phyloP scores from a whole-genome alignment of 805 yeast species.

The Metahyphopichia silvanorum region DNA sequence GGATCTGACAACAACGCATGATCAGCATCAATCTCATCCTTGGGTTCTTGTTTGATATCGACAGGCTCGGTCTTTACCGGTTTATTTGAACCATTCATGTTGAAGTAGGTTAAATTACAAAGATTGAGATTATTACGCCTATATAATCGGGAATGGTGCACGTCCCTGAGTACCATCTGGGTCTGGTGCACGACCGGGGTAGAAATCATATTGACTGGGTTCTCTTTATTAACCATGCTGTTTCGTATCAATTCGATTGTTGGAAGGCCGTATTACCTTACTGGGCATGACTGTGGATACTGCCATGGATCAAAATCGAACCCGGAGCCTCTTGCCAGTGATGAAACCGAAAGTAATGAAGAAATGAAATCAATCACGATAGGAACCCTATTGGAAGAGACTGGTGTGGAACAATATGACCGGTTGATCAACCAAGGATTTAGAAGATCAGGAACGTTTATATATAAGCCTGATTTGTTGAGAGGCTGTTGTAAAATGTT shows the following conservation, averaged over 20 bases:
- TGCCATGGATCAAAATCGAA: constrained; percentile 51
- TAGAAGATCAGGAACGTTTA: constrained; percentile 71
- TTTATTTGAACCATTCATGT: not conserved
- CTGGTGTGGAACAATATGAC: constrained; percentile 58
- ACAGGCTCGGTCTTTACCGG: constrained; percentile 5
- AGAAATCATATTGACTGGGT: not conserved
- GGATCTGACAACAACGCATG: constrained; percentile 41
- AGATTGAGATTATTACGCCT: too few relatives aligned
- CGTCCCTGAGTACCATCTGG: too few relatives aligned
- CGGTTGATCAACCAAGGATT: constrained; percentile 67
- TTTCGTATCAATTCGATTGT: too few relatives aligned
- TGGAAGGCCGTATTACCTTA: constrained; percentile 44
- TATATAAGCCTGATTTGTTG: constrained; percentile 63
- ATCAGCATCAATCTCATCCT: constrained; percentile 13
- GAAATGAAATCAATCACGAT: constrained; percentile 19
- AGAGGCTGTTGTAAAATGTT: constrained; percentile 77
- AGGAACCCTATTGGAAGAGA: constrained; percentile 40
- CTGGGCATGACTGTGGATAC: constrained; percentile 63
- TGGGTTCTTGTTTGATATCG: constrained; percentile 12
- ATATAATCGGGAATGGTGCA: too few relatives aligned
- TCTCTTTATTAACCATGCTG: not conserved
- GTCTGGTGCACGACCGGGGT: too few relatives aligned
- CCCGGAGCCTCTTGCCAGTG: constrained; percentile 17
- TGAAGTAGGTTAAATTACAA: too few relatives aligned
- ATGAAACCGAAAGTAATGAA: constrained; percentile 5